Base-by-base conservation (phyloP, 2,329 filamentous ascomycete genomes). In the Pseudocercospora crystallina region DNA sequence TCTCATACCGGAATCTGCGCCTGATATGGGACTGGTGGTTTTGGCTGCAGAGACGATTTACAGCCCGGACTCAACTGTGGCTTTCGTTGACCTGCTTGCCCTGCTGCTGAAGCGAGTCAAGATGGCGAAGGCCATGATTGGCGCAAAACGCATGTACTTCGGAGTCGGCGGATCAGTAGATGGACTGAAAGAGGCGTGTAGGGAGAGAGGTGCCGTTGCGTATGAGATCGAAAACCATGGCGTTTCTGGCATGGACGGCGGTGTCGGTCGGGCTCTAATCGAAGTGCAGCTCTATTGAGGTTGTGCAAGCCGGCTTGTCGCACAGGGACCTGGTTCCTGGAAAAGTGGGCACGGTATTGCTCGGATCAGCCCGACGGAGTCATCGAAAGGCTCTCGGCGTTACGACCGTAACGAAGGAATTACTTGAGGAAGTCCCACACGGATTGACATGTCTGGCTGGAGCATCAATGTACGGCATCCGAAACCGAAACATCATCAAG, bases 21-120 rank as follows among this genome's bases (percentile, higher is more conserved):
- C 69, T 10, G 69, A 69, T 8, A 65, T 73, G 55, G 73, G 73
- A 17, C 72, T 70, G 0, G 69, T 87, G 2, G 72, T 91, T 5
- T 72, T 94, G 1, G 89, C 85, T 0, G 86, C 87, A 1, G 89
- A 94, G 70, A 94, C 89, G 0, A 92, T 94, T 38, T 94, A 94
- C 70, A 89, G 85, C 2, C 87, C 87, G 0, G 83, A 84, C 50
- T 85, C 86, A 0, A 77, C 90, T 15, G 73, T 75, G 32, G 78
- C 82, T 0, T 94, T 92, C 64, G 81, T 84, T 1, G 80, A 86
- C 34, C 83, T 84, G 4, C 73, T 90, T 10, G 76, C 86, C 36
- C 72, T 72, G 3, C 71, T 89, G 12, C 71, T 90, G 38, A 63
- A 64, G 38, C 60, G 72, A 11, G 74, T 83, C 43, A 73, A 76